These are phyloP conservation scores for Sclerotinia nivalis DNA, from an alignment of 2,329 filamentous ascomycete genomes.

Conservation along the genomic window DNA sequence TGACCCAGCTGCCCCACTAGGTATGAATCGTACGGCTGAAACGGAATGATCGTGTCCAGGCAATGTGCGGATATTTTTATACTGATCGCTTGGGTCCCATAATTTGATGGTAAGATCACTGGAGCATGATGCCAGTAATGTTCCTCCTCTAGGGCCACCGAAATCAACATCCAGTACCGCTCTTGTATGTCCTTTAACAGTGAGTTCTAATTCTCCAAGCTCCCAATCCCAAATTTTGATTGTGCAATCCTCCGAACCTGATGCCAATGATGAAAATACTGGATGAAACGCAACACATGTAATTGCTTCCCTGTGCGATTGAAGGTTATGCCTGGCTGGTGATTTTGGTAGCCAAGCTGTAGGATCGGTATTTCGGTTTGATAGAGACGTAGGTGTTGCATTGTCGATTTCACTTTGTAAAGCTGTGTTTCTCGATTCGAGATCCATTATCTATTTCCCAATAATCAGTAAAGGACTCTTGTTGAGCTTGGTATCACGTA, in stretches of 20 bases:
- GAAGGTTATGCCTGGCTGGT: constrained; percentile 76
- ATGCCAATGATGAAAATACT: constrained; percentile 85
- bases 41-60: constrained; percentile 92
- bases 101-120: constrained; percentile 92
- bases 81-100: constrained; percentile 89
- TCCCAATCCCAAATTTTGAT: constrained; percentile 99
- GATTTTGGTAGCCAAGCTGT: constrained; percentile 81
- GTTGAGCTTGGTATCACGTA: constrained; percentile 14
- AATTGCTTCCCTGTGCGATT: constrained; percentile 79
- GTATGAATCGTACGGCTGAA: constrained; percentile 84
- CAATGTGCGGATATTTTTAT: constrained; percentile 91
- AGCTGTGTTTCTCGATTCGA: constrained; percentile 71
- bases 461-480: constrained; percentile 21
- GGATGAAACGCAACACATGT: constrained; percentile 92
- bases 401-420: constrained; percentile 84
- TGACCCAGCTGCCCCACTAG: constrained; percentile 75
- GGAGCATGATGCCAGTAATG: constrained; percentile 67
- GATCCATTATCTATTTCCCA: constrained; percentile 78
- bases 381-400: constrained; percentile 73
- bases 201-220: constrained; percentile 83
- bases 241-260: constrained; percentile 86
- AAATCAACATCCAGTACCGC: constrained; percentile 87
- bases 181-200: constrained; percentile 89
- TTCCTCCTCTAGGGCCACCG: constrained; percentile 78
- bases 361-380: constrained; percentile 80